Base-by-base conservation (phyloP, 495 filamentous ascomycete species). In the Lepraria neglecta region DNA sequence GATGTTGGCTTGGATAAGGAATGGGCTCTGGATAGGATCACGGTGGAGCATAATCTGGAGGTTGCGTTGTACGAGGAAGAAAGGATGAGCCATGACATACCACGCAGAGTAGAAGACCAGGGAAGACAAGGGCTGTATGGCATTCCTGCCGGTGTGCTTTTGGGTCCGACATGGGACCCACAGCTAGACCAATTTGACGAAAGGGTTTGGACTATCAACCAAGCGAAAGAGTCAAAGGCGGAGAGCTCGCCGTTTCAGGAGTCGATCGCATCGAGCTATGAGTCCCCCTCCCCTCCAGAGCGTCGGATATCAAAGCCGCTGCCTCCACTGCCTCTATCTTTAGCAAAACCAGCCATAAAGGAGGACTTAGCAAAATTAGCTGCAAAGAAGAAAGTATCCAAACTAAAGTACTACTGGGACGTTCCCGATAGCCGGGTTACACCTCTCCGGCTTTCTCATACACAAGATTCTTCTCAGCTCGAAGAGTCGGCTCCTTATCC, bases 101-200 rank as follows among this genome's bases (percentile, higher is more conserved):
- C 35, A 4, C 35, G 45, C 0, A 44, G 24, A 42, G 3, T 24
- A 53, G 21, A 28, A 19, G 4, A 19, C 33, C 46, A 60, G 46
- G 27, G 43, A 30, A 42, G 21, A 27, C 58, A 27, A 52, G 24
- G 58, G 7, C 33, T 60, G 45, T 42, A 52, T 19, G 58, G 58
- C 6, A 31, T 60, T 14, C 21, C 47, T 21, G 47, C 58, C 15
- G 58, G 58, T 9, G 38, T 60, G 3, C 58, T 40, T 21, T 42
- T 60, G 38, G 58, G 58, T 31, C 58, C 58, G n/a, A 31, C 33
- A 0, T 60, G 58, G 58, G 11, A 60, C 6, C 33, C 46, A 9
- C 27, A 40, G 4, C 50, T 60, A 19, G 46, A 60, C 6, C 27
- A 19, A n/a, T 30, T 60, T 19, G 46, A 52, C 5, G 38, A 21